A percentile compares a stretch with the other conserved stretches of the same genome.
These are phyloP conservation scores for Mrakia gelida DNA, from an alignment of 768 basidiomycete species.

Conservation along the genomic window DNA sequence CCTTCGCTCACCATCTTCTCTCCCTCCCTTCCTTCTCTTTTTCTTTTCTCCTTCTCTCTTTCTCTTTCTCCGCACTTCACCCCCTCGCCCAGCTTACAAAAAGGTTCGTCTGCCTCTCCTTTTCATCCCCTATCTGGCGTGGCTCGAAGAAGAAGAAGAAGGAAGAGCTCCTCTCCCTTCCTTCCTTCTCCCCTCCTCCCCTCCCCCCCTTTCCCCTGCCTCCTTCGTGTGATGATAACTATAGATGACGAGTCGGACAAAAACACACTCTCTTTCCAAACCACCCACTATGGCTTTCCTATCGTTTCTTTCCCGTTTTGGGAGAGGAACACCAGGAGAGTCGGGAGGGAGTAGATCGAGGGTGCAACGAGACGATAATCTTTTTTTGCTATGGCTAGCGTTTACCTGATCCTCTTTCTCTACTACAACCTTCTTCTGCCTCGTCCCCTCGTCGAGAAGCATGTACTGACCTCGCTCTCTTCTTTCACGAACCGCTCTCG, in stretches of 20 bases:
- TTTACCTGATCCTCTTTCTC: background rate
- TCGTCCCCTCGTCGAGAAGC: background rate
- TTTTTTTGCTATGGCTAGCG: slow-evolving; percentile 32
- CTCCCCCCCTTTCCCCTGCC: slow-evolving; percentile 13
- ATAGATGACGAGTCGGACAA: slow-evolving; percentile 32
- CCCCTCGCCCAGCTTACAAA: background rate
- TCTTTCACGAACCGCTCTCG: background rate
- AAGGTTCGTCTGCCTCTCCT: background rate
- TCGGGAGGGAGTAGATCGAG: slow-evolving; percentile 23
- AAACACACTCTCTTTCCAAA: slow-evolving; percentile 7
- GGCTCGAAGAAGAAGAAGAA: background rate
- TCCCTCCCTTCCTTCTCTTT: background rate
- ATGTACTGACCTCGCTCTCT: background rate
- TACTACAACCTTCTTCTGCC: background rate
- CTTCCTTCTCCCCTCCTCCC: background rate
- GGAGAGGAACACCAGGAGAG: slow-evolving; percentile 7
- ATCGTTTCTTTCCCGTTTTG: slow-evolving; percentile 16
- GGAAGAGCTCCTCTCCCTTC: background rate
- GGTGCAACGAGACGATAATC: slow-evolving; percentile 18
- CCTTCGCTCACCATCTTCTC: background rate
- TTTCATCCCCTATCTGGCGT: background rate
- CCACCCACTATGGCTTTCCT: slow-evolving; percentile 14
- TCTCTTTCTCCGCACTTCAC: background rate
- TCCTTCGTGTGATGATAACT: slow-evolving; percentile 17
- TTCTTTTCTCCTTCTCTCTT: background rate